Evolutionary conservation across 805 yeast species (phyloP), one percentile per base, ranked within the genome.

Genomic region (Kurtzmaniella cleridarum): DNA sequence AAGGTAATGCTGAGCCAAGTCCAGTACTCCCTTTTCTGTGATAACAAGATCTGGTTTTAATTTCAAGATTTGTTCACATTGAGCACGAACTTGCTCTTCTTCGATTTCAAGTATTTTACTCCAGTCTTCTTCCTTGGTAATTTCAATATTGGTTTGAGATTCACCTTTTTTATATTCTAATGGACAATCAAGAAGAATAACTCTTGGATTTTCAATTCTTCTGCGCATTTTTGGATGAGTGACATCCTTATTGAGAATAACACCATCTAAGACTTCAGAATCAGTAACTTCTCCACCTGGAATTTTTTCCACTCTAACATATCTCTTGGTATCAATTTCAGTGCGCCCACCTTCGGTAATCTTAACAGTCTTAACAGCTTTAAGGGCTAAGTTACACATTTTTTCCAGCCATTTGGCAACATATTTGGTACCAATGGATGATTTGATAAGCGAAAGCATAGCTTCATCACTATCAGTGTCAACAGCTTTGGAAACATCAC

Each of bases 171-270:
- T 93, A 70, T 93, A 93, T 67, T 93, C 99, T 53, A 93, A 73
- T 10, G 99, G 97, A 65, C 97, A 90, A 66, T 93, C 99, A 51
- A 93, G 74, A 49, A 93, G 73, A 14, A 93, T 76, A 40, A 93
- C 78, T 47, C 91, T 78, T 36, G 99, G 99, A 55, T 88, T 85
- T 59, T 83, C 85, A 50, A 93, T 84, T 52, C 71, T 57, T 60
- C 99, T 81, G 52, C 82, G 82, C 99, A 93, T 93, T 64, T 90
- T 89, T 46, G 99, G 98, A 65, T 93, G 99, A n/a, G 95, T 89
- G 41, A 93, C 95, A 59, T 93, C 99, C 65, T 93, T 93, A 71
- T 93, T 93, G 53, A 93, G 75, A 66, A 93, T 69, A 38, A 91
- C 84, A 47, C 99, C 99, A 55, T 85, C 90, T 54, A 93, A 72